phyloP scores from a whole-genome alignment of 345 rosid genomes.

The Passiflora organensis region DNA sequence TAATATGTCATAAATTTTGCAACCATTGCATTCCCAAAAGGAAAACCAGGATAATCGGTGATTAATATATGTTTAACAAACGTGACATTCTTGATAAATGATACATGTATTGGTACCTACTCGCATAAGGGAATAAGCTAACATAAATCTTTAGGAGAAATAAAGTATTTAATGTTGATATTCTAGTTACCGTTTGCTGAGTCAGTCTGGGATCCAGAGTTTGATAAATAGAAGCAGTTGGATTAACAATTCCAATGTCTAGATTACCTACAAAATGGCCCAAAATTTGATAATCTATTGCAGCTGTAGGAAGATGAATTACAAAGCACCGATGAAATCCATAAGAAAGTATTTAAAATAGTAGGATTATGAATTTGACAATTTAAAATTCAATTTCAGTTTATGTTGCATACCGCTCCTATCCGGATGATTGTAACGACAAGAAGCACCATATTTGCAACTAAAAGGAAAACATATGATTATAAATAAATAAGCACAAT shows the following conservation, averaged over 20 bases:
- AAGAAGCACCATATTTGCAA: conserved; percentile 90
- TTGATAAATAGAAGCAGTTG: conserved; percentile 67
- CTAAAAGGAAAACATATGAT: conserved; percentile 27
- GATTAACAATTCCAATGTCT: conserved; percentile 44
- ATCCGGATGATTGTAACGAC: conserved; percentile 97
- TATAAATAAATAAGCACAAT: conserved; percentile 3
- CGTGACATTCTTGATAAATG: too few species aligned
- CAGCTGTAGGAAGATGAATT: conserved; percentile 56
- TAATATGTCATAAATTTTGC: too few species aligned
- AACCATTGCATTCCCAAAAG: too few species aligned
- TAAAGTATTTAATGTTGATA: not conserved
- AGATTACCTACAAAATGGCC: conserved; percentile 41
- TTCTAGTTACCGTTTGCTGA: conserved; percentile 30
- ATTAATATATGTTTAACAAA: too few species aligned
- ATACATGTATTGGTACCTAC: too few species aligned
- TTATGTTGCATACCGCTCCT: conserved; percentile 50
- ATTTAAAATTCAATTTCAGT: not conserved
- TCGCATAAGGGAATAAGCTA: too few species aligned
- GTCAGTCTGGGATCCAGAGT: conserved; percentile 43
- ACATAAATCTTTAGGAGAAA: not conserved
- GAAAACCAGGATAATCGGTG: conserved; percentile 12
- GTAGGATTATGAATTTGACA: not conserved
- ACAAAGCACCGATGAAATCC: conserved; percentile 17
- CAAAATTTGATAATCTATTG: conserved; percentile 41
- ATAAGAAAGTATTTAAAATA: not conserved